Evolutionary conservation across 2,329 filamentous ascomycete species (phyloP).

Genomic region (Penicillium oxalicum): DNA sequence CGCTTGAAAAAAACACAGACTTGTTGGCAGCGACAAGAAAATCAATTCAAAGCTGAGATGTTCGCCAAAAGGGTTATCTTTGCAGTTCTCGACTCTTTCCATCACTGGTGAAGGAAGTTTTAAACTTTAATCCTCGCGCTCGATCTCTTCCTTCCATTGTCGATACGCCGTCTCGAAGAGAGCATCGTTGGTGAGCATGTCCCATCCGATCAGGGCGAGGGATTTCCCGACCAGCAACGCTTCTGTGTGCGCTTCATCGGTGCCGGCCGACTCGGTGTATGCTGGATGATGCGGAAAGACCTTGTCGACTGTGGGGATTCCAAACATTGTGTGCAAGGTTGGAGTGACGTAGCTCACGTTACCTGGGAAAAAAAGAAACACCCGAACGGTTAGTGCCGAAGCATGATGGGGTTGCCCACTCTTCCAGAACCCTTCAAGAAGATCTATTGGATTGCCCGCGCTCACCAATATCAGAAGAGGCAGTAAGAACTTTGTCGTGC

Average conservation of each 20-base stretch:
- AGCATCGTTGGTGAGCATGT: conserved; percentile 23
- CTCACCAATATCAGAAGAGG: conserved; percentile 44
- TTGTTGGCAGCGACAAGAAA: no score
- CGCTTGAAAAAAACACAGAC: no score
- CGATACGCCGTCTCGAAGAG: conserved; percentile 20
- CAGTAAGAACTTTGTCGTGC: conserved; percentile 36
- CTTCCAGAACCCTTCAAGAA: not conserved
- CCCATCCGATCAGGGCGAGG: conserved; percentile 37
- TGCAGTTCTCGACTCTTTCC: no score
- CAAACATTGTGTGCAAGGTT: conserved; percentile 46
- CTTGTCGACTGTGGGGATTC: conserved; percentile 37
- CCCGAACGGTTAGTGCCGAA: not conserved
- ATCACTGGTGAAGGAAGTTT: no score
- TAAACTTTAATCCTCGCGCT: conserved; percentile 7
- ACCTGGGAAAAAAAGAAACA: conserved; percentile 25
- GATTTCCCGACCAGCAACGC: conserved; percentile 44
- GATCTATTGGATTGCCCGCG: conserved; percentile 7
- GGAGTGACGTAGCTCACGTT: conserved; percentile 47
- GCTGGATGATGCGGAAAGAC: conserved; percentile 33
- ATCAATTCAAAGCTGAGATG: no score
- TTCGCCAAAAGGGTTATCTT: no score
- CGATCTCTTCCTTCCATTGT: conserved; percentile 24
- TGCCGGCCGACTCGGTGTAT: conserved; percentile 44
- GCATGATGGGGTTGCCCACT: not conserved
- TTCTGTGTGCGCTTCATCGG: conserved; percentile 37